These are phyloP conservation scores for Globisporangium radiosum DNA, from an alignment of 352 stramenopile species.

Conservation along the genomic window DNA sequence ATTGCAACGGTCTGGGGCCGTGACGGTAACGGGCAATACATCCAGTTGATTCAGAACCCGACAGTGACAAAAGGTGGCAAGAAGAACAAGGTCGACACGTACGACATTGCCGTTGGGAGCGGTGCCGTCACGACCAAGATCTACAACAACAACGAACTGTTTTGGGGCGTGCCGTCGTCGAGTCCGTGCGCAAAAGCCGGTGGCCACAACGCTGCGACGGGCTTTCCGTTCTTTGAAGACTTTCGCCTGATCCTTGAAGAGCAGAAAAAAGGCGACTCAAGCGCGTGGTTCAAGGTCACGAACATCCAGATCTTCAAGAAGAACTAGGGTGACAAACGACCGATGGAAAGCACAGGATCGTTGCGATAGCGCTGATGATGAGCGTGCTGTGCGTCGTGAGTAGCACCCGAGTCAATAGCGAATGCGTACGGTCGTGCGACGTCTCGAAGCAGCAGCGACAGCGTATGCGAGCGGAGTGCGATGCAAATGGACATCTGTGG, in stretches of 20 bases:
- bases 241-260: slow-evolving; percentile 72
- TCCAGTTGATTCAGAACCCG: slow-evolving; percentile 69
- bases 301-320: slow-evolving; percentile 66
- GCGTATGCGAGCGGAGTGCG: no score
- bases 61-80: slow-evolving; percentile 54
- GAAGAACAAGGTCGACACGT: slow-evolving; percentile 45
- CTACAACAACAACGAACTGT: slow-evolving; percentile 69
- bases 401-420: no score
- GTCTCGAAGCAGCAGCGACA: no score
- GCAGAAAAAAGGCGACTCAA: slow-evolving; percentile 67
- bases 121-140: slow-evolving; percentile 54
- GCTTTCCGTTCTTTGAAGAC: slow-evolving; percentile 75
- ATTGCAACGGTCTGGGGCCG: slow-evolving; percentile 62
- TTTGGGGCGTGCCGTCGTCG: slow-evolving; percentile 50
- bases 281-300: slow-evolving; percentile 62
- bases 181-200: slow-evolving; percentile 31
- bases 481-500: no score
- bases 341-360: no score
- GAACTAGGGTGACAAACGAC: background rate
- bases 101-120: slow-evolving; percentile 42
- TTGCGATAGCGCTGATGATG: no score
- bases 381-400: no score
- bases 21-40: slow-evolving; percentile 54
- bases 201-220: slow-evolving; percentile 54
- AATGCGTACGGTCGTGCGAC: no score